Conservation (phyloP, 345 rosid genomes). For the Excoecaria agallocha region DNA sequence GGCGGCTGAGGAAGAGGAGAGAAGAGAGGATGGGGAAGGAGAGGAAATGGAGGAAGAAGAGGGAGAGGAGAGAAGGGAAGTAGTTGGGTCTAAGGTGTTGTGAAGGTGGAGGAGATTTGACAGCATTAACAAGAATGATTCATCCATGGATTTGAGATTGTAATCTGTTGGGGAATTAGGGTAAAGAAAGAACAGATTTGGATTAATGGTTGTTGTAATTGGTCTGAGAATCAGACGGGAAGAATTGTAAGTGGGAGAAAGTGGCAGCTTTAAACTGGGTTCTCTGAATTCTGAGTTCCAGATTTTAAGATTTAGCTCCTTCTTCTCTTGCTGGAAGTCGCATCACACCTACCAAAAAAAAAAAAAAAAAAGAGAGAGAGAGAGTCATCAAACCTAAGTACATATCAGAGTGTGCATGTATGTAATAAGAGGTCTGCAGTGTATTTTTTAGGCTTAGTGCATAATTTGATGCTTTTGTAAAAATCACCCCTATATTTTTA, state of each 20-base stretch:
- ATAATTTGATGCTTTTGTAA: too few species aligned
- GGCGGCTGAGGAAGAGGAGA: slow-evolving; percentile 26
- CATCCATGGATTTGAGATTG: slow-evolving; percentile 50
- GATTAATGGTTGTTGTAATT: neutral
- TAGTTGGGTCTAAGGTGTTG: slow-evolving; percentile 72
- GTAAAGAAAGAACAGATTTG: neutral
- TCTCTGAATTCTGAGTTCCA: neutral
- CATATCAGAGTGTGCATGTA: too few species aligned
- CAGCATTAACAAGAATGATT: slow-evolving; percentile 76
- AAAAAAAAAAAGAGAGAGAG: too few species aligned
- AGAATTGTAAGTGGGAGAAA: neutral
- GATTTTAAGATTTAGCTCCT: neutral
- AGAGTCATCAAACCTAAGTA: too few species aligned
- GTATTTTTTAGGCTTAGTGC: too few species aligned
- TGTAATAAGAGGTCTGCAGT: too few species aligned
- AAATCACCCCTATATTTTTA: too few species aligned
- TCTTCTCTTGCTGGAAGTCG: neutral
- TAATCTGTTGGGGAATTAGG: neutral
- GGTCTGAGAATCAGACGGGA: neutral
- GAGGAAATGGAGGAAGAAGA: slow-evolving; percentile 40
- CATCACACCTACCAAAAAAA: too few species aligned
- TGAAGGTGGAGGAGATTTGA: slow-evolving; percentile 94
- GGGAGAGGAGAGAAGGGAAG: slow-evolving; percentile 54
- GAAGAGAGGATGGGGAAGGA: slow-evolving; percentile 29
- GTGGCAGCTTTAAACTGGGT: neutral